Evolutionary conservation across 2,329 filamentous ascomycete species (phyloP).

Genomic region (Pseudonectria buxi): DNA sequence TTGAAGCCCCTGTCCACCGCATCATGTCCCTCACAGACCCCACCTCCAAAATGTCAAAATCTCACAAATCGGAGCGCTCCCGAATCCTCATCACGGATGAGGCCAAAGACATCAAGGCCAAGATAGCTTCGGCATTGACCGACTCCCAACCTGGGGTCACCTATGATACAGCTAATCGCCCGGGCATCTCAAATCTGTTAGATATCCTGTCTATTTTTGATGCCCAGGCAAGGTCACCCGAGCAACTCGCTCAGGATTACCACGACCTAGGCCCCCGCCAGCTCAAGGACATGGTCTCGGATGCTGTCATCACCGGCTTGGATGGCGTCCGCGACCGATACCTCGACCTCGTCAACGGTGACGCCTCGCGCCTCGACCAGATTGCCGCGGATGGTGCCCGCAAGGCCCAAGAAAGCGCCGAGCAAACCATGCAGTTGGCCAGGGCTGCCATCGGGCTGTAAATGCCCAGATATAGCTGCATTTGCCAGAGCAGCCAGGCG

Average conservation of each 20-base stretch:
- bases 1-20: slow-evolving; percentile 65
- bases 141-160: slow-evolving; percentile 62
- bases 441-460: slow-evolving; percentile 45
- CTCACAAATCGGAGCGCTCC: slow-evolving; percentile 61
- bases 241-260: slow-evolving; percentile 34
- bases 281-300: slow-evolving; percentile 49
- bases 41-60: slow-evolving; percentile 89
- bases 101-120: slow-evolving; percentile 55
- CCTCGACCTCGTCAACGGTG: slow-evolving; percentile 39
- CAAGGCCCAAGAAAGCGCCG: slow-evolving; percentile 56
- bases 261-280: slow-evolving; percentile 30
- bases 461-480: slow-evolving; percentile 1
- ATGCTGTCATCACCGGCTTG: slow-evolving; percentile 48
- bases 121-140: slow-evolving; percentile 69
- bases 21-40: slow-evolving; percentile 86
- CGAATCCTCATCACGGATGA: slow-evolving; percentile 77
- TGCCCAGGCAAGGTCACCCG: slow-evolving; percentile 29
- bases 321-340: slow-evolving; percentile 51
- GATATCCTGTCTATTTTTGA: slow-evolving; percentile 71
- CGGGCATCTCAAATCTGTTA: slow-evolving; percentile 82
- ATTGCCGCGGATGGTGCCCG: slow-evolving; percentile 52
- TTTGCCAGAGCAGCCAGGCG: neutral
- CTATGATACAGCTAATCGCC: slow-evolving; percentile 63
- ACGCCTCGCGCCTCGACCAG: slow-evolving; percentile 47
- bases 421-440: slow-evolving; percentile 49